Evolutionary conservation across 176 grass and related monocot species (phyloP), one percentile per base, ranked within the genome.

Genomic region (Dendrocalamus sinicus): DNA sequence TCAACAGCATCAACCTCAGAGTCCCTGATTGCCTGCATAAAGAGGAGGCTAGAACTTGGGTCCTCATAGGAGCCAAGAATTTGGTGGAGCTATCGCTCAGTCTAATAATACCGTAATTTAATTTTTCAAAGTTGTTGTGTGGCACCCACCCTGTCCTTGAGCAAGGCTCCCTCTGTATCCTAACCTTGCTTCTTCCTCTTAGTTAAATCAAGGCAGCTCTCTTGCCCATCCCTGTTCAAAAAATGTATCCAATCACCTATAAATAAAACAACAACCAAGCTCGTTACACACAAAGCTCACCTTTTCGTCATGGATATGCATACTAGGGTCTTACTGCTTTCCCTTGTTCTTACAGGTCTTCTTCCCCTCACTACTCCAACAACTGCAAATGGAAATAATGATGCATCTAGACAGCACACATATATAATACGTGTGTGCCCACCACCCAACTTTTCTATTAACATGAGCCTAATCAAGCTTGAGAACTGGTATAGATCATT

Each of bases 401-500:
- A 55, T 67, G 57, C 17, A 13, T 59, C 58, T 54, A 20, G 39
- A 14, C 46, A 20, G 8, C 11, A 20, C 5, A 83, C 63, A 6
- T 93, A 93, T 57, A 88, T 90, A 19, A 30, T 93, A 9, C 48
- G 48, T 65, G 86, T 88, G 23, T 55, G 64, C 13, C 59, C 72
- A 67, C 88, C 88, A 16, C 9, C 72, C 9, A 82, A 83, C 23
- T 44, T 41, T 24, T 64, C 68, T 3, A 13, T 52, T 9, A 46
- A 70, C 6, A n/a, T 16, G 35, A 85, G 35, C 48, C 30, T 32
- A 39, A 5, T 43, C 14, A 65, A 73, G 9, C 58, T 90, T 62
- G 79, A 75, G 47, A 83, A 20, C 17, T 93, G 85, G 88, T 93
- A 93, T 55, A 76, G 70, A 59, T 93, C 91, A 9, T 88, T 90